phyloP scores from a whole-genome alignment of 2,329 filamentous ascomycete genomes.

The Penicillium sumatraense region DNA sequence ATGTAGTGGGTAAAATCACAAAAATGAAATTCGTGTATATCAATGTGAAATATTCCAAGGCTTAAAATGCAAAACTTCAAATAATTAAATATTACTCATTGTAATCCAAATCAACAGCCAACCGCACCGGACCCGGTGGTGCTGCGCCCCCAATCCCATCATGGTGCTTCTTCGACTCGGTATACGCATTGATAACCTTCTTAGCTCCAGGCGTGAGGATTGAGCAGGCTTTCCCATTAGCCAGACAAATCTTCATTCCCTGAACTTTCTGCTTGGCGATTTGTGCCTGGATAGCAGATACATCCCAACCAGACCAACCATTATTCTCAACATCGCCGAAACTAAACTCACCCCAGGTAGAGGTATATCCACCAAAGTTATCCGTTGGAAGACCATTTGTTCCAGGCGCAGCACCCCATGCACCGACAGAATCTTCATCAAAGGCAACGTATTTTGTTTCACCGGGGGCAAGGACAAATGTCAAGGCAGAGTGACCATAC shows the following conservation, averaged over 20 bases:
- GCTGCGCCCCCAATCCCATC: slow-evolving; percentile 43
- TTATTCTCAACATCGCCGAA: slow-evolving; percentile 39
- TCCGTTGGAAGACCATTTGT: slow-evolving; percentile 32
- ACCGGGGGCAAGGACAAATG: slow-evolving; percentile 35
- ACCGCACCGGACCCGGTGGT: slow-evolving; percentile 34
- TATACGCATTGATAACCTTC: slow-evolving; percentile 35
- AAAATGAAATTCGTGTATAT: slow-evolving; percentile 6
- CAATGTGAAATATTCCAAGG: background rate
- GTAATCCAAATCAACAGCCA: slow-evolving; percentile 36
- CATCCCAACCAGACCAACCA: slow-evolving; percentile 46
- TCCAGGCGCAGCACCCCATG: slow-evolving; percentile 38
- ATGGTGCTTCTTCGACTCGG: slow-evolving; percentile 22
- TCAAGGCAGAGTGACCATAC: slow-evolving; percentile 40
- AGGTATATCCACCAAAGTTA: slow-evolving; percentile 37
- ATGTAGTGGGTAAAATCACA: background rate
- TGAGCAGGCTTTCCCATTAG: slow-evolving; percentile 33
- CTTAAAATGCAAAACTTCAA: slow-evolving; percentile 1
- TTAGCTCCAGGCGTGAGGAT: slow-evolving; percentile 28
- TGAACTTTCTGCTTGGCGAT: slow-evolving; percentile 32
- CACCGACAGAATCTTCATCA: slow-evolving; percentile 44
- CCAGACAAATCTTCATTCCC: slow-evolving; percentile 40
- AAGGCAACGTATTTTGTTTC: slow-evolving; percentile 43
- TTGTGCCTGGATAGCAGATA: slow-evolving; percentile 46
- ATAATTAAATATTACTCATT: slow-evolving; percentile 13
- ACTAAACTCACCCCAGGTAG: slow-evolving; percentile 46